phyloP scores from a whole-genome alignment of 345 rosid genomes.

The Camelina neglecta region DNA sequence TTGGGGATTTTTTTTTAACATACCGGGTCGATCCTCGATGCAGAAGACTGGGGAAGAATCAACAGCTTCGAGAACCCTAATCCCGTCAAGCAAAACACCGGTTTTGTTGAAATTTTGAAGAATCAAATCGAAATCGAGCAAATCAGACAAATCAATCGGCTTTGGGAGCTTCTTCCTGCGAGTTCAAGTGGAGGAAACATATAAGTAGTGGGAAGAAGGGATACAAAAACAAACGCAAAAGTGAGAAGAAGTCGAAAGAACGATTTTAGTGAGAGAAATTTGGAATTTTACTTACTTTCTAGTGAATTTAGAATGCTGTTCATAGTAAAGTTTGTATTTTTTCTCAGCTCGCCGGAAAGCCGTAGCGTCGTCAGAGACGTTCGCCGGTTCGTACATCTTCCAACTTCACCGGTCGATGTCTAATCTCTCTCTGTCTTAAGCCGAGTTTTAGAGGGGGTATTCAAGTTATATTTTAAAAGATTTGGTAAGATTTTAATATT shows the following conservation, averaged over 20 bases:
- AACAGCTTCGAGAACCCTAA: slow-evolving; percentile 45
- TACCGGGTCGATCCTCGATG: slow-evolving; percentile 79
- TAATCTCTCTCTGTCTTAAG: neutral
- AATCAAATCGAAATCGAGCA: slow-evolving; percentile 66
- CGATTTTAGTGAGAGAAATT: neutral
- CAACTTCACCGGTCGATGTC: slow-evolving; percentile 8
- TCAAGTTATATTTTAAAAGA: too few relatives aligned
- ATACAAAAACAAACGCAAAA: neutral
- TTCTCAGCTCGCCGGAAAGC: slow-evolving; percentile 91
- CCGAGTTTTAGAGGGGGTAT: too few relatives aligned
- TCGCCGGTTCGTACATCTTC: slow-evolving; percentile 69
- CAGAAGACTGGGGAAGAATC: slow-evolving; percentile 56
- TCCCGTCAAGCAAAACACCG: slow-evolving; percentile 59
- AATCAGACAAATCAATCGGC: slow-evolving; percentile 74
- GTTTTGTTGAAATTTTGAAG: slow-evolving; percentile 49
- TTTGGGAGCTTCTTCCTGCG: slow-evolving; percentile 78
- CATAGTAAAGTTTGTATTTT: slow-evolving; percentile 86
- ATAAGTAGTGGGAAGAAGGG: neutral
- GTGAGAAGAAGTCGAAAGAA: neutral
- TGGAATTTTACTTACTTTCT: slow-evolving; percentile 52
- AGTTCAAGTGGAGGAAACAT: slow-evolving; percentile 1
- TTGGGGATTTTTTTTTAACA: neutral
- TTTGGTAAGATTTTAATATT: too few relatives aligned
- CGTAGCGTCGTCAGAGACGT: slow-evolving; percentile 60
- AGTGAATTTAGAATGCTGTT: slow-evolving; percentile 59